These are phyloP conservation scores for Prunus davidiana DNA, from an alignment of 306 rosid species.

Conservation along the genomic window DNA sequence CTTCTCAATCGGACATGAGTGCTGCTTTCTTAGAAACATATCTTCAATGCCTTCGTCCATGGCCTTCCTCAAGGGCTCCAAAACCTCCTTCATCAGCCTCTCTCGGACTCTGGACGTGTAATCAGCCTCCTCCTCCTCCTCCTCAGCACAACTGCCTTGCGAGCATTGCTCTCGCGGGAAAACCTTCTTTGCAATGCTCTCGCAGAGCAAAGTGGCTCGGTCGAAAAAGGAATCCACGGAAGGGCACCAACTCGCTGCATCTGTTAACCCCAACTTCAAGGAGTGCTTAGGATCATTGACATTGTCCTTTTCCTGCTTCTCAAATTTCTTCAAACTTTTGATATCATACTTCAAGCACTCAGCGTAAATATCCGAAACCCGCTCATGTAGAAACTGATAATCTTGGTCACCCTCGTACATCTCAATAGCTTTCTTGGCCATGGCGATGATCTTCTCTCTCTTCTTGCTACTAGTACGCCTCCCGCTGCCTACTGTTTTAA, in stretches of 20 bases:
- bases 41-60: conserved; percentile 33
- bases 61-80: conserved; percentile 51
- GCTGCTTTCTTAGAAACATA: conserved; percentile 41
- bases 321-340: conserved; percentile 28
- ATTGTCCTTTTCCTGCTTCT: conserved; percentile 24
- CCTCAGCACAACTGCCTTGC: conserved; percentile 26
- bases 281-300: background rate
- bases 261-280: background rate
- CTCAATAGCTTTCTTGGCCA: conserved; percentile 53
- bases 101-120: conserved; percentile 60
- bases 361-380: conserved; percentile 47
- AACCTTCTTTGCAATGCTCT: conserved; percentile 47
- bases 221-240: conserved; percentile 61
- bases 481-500: background rate
- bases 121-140: conserved; percentile 63
- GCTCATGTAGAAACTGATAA: conserved; percentile 40
- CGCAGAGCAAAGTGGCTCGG: conserved; percentile 50
- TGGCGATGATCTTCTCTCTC: conserved; percentile 18
- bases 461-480: background rate
- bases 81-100: conserved; percentile 51
- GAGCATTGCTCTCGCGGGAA: conserved; percentile 37
- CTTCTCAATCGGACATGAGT: conserved; percentile 30
- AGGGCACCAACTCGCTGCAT: conserved; percentile 75
- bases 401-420: conserved; percentile 29
- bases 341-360: conserved; percentile 47